Base-by-base conservation (phyloP, 371 early-diverging fungal species). In the Mycotypha africana region DNA sequence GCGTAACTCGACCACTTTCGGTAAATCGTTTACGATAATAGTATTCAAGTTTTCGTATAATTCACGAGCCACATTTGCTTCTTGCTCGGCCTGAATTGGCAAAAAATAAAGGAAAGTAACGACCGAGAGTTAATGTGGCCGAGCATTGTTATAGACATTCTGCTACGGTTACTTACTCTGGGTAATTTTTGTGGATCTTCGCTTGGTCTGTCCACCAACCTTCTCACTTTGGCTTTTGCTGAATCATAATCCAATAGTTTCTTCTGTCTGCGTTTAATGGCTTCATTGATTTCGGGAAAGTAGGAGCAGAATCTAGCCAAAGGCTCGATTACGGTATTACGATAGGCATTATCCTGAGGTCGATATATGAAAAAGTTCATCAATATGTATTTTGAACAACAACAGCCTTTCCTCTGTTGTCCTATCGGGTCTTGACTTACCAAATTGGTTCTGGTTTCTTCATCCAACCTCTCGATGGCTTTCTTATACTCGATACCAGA, bases 201-300 rank as follows among this genome's bases (percentile, higher is more conserved):
- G 17, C 80, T 81, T 4, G 92, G 91, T 47, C 78, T 85, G 36
- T 91, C 90, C 7, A 84, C 78, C 44, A 91, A 54, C 57, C 90
- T 92, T 31, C 86, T 73, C 16, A 88, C 85, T 59, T 81, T 85
- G 22, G 82, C 66, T 9, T 84, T 70, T 2, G 79, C 72, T 17
- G 83, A 67, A 51, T 98, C 98, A 52, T 93, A 91, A 54, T 97
- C 97, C 21, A 91, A 63, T 26, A 92, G 53, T 59, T 93, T 93
- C 53, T 89, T 88, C 43, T 85, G 75, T 21, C 97, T 83, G 41
- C 88, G 84, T 58, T 85, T 88, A 39, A 94, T 88, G 3, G 90
- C 86, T 47, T 93, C 92, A 59, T 94, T 91, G 52, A 93, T 81
- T 51, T 92, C 91, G 5, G 97, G 95, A 61, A 98, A 89, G 47